Base-by-base conservation (phyloP, 2,329 filamentous ascomycete species). In the Calonectria pteridis region DNA sequence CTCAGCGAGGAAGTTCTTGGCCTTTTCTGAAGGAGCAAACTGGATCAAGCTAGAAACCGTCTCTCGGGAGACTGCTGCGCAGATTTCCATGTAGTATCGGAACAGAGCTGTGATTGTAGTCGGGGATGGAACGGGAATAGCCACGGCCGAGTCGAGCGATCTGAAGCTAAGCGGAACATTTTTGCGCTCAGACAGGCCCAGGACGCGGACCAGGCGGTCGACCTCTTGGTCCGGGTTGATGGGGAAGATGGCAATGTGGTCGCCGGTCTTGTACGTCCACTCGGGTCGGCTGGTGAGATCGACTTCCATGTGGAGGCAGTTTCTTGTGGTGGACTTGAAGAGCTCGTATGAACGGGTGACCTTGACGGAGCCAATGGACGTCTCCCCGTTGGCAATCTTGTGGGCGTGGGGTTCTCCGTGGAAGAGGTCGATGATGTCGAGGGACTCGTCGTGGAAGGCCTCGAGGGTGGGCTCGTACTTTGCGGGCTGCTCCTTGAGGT, bases 1-100 rank as follows among this genome's bases (percentile, higher is more conserved):
- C 9, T 62, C 58, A 9, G 66, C 31, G 20, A 73, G 58, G n/a
- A 69, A 69, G 14, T 26, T 66, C 67, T 69, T 73, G 37, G 71
- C 66, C 5, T 33, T 51, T 40, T 73, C 59, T 4, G 66, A 69
- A 13, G 89, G 89, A 0, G 91, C 87, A 82, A 89, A 89, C 65
- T 87, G 85, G 13, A 93, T 84, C 82, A 91, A 90, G 53, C 87
- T 85, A 6, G 86, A 85, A 11, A 93, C 84, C 0, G 90, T 85
- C 0, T 92, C 79, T 9, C 87, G 85, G 84, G 55, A 75, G 14
- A 78, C 73, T 6, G 76, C 71, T 23, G 71, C 58, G 59, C 73
- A 74, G 33, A 87, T 87, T 68, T 88, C 87, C 4, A 88, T 82
- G 74, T 88, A 85, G 73, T 87, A 81, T 14, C 82, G 78, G 75